A percentile compares a stretch with the other conserved stretches of the same genome.
Conservation (phyloP, 2,329 filamentous ascomycete genomes). For the Lachnellula occidentalis region DNA sequence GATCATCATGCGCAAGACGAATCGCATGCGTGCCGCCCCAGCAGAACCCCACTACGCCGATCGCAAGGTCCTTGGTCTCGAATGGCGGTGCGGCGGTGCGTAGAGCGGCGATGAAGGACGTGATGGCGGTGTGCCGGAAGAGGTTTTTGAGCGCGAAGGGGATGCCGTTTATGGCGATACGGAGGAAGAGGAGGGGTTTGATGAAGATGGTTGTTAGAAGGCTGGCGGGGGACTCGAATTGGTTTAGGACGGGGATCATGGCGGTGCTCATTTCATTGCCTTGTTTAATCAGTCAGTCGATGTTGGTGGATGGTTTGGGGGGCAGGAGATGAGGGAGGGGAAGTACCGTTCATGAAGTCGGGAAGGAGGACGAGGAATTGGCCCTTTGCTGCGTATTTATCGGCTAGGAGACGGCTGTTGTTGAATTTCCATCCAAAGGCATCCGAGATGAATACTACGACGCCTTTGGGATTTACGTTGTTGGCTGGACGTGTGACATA, state of each 20-base stretch:
- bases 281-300: background rate
- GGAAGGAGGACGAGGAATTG: slow-evolving; percentile 43
- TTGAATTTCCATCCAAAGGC: slow-evolving; percentile 45
- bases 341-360: slow-evolving; percentile 45
- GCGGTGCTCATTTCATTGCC: slow-evolving; percentile 13
- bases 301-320: background rate
- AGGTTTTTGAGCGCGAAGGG: slow-evolving; percentile 28
- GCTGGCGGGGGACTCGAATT: slow-evolving; percentile 16
- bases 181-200: slow-evolving; percentile 37
- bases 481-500: slow-evolving; percentile 38
- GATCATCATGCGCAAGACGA: slow-evolving; percentile 39
- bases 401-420: slow-evolving; percentile 44
- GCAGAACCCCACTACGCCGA: slow-evolving; percentile 56
- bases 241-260: slow-evolving; percentile 15
- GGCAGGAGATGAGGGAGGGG: background rate
- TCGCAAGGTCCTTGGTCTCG: slow-evolving; percentile 31
- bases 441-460: slow-evolving; percentile 45
- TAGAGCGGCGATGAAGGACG: slow-evolving; percentile 34
- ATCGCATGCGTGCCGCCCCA: slow-evolving; percentile 56
- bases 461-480: slow-evolving; percentile 33
- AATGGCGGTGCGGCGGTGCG: slow-evolving; percentile 27
- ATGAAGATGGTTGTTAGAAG: slow-evolving; percentile 18
- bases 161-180: slow-evolving; percentile 34
- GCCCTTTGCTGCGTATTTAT: slow-evolving; percentile 42
- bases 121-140: slow-evolving; percentile 31